Evolutionary conservation across 202 grass and related monocot species (phyloP).

Genomic region (Alloteropsis angusta): DNA sequence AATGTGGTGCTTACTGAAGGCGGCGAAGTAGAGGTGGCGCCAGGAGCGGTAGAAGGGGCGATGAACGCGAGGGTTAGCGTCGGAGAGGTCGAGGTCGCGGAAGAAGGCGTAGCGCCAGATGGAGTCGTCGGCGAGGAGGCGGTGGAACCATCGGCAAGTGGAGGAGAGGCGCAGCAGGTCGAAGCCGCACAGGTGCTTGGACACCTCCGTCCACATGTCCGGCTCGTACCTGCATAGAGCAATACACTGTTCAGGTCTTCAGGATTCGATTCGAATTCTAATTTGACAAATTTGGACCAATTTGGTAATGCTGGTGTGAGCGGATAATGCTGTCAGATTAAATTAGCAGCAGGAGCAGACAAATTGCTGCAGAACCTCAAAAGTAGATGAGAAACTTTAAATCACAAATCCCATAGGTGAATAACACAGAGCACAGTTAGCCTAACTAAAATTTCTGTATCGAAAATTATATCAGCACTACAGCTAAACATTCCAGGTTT

Average conservation of each 20-base stretch:
- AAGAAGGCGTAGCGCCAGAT: conserved; percentile 83
- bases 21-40: conserved; percentile 57
- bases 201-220: conserved; percentile 89
- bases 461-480: background rate
- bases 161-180: conserved; percentile 63
- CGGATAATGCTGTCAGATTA: background rate
- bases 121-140: conserved; percentile 56
- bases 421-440: background rate
- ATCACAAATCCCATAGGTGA: background rate
- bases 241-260: background rate
- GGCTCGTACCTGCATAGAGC: conserved; percentile 50
- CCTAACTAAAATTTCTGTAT: background rate
- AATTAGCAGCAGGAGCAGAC: background rate
- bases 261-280: background rate
- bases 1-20: conserved; percentile 47
- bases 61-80: background rate
- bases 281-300: background rate
- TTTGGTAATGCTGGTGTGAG: background rate
- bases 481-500: background rate
- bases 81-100: conserved; percentile 57
- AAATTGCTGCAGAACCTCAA: background rate
- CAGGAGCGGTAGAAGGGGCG: conserved; percentile 44
- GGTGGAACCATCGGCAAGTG: conserved; percentile 60
- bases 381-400: background rate
- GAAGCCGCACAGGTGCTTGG: conserved; percentile 61